Evolutionary conservation across 148 eudicot species (phyloP).

Genomic region (Pouteria glomerata): DNA sequence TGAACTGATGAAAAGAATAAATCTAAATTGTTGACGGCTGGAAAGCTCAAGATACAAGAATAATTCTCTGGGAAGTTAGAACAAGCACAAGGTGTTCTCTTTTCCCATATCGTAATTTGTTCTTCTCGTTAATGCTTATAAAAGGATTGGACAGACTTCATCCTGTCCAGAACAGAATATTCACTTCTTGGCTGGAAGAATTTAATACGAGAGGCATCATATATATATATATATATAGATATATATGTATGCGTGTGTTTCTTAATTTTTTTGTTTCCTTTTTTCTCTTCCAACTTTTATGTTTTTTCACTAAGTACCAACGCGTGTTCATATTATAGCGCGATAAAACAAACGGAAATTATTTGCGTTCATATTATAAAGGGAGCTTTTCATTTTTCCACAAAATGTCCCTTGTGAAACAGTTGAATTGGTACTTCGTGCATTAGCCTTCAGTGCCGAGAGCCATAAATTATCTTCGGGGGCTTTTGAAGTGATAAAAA

Average conservation of each 20-base stretch:
- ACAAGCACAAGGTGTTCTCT: slow-evolving; percentile 3
- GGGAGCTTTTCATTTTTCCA: too few relatives aligned
- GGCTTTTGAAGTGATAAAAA: too few relatives aligned
- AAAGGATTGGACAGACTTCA: slow-evolving; percentile 13
- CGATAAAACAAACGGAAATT: background rate
- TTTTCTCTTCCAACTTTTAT: background rate
- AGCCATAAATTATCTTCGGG: too few relatives aligned
- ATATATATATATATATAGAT: background rate
- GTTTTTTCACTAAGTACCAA: background rate
- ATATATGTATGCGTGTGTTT: too few relatives aligned
- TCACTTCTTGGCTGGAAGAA: background rate
- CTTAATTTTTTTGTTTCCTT: too few relatives aligned
- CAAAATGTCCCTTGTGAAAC: too few relatives aligned
- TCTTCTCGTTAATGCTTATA: background rate
- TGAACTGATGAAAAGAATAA: background rate
- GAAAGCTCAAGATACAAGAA: slow-evolving; percentile 19
- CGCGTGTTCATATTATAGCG: background rate
- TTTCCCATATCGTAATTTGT: background rate
- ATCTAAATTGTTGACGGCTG: slow-evolving; percentile 7
- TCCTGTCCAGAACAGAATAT: slow-evolving; percentile 4
- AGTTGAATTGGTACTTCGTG: too few relatives aligned
- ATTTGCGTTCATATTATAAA: too few relatives aligned
- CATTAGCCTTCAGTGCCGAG: too few relatives aligned
- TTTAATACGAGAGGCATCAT: too few relatives aligned
- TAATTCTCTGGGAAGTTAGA: slow-evolving; percentile 9